Conservation (phyloP, 768 basidiomycete species). For the Kondoa subrosea region DNA sequence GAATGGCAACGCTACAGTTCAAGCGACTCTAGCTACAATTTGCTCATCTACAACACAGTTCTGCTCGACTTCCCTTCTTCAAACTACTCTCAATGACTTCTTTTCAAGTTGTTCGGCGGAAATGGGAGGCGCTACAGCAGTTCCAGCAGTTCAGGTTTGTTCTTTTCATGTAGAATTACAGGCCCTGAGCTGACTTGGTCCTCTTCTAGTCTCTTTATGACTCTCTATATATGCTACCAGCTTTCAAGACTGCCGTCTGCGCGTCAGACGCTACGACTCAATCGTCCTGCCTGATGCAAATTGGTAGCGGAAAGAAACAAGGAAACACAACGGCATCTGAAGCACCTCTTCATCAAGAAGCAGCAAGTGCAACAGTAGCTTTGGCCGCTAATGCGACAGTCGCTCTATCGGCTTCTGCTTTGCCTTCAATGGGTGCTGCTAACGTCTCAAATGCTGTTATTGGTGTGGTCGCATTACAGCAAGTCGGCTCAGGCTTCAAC, state of each 20-base stretch:
- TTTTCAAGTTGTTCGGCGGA: slow-evolving; percentile 54
- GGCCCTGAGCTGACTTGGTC: background rate
- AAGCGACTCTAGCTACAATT: slow-evolving; percentile 36
- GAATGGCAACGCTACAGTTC: slow-evolving; percentile 17
- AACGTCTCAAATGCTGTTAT: slow-evolving; percentile 25
- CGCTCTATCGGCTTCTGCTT: slow-evolving; percentile 14
- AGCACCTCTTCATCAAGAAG: slow-evolving; percentile 1
- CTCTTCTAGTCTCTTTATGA: slow-evolving; percentile 56
- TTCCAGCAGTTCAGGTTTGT: slow-evolving; percentile 26
- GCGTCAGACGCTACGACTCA: slow-evolving; percentile 51
- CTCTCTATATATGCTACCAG: slow-evolving; percentile 52
- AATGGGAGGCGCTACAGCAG: slow-evolving; percentile 38
- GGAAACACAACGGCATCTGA: slow-evolving; percentile 25
- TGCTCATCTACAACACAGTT: slow-evolving; percentile 39
- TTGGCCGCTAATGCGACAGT: slow-evolving; percentile 29
- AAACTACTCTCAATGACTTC: slow-evolving; percentile 50
- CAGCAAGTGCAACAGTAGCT: slow-evolving; percentile 10
- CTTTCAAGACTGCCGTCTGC: slow-evolving; percentile 54
- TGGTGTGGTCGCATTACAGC: background rate
- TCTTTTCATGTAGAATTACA: background rate
- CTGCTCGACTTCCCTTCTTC: slow-evolving; percentile 40
- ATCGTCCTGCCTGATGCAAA: slow-evolving; percentile 48
- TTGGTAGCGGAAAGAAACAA: slow-evolving; percentile 29
- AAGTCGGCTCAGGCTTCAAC: slow-evolving; percentile 11
- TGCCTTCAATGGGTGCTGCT: slow-evolving; percentile 36